A percentile compares a stretch with the other conserved stretches of the same genome.
These are phyloP conservation scores for Xylaria curta DNA, from an alignment of 495 filamentous ascomycete genomes.

Conservation along the genomic window DNA sequence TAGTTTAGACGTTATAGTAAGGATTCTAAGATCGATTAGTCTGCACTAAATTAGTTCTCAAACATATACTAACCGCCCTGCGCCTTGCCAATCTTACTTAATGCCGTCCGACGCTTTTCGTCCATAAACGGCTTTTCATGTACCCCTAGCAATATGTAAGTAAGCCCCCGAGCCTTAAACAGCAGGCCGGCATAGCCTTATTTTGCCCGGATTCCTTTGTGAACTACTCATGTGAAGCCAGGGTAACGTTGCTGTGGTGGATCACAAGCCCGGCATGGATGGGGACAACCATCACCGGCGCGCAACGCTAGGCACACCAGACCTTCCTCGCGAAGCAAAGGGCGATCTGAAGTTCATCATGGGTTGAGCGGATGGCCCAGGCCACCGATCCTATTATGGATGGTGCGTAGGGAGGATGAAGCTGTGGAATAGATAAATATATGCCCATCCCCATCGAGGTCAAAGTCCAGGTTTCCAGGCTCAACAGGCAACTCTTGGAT, in stretches of 20 bases:
- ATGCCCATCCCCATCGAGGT: neutral
- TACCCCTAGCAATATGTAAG: neutral
- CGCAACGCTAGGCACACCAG: neutral
- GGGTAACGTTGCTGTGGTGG: constrained; percentile 22
- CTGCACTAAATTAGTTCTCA: constrained; percentile 1
- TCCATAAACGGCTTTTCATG: neutral
- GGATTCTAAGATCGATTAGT: neutral
- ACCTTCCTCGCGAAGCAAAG: constrained; percentile 21
- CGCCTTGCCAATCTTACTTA: neutral
- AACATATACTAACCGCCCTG: neutral
- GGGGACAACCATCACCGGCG: neutral
- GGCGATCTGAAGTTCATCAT: constrained; percentile 7
- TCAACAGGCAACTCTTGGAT: neutral
- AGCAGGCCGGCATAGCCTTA: neutral
- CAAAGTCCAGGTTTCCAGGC: neutral
- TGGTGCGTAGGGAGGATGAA: neutral
- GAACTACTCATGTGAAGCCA: neutral
- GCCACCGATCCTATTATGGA: neutral
- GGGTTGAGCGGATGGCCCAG: neutral
- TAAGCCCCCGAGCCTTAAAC: neutral
- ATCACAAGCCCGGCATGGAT: constrained; percentile 2
- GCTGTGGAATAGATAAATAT: constrained; percentile 16
- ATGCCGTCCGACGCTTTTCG: neutral
- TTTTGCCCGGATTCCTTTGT: neutral
- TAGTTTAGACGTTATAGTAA: neutral